Evolutionary conservation across 2,329 filamentous ascomycete species (phyloP).

Genomic region (Metarhizium humberi): DNA sequence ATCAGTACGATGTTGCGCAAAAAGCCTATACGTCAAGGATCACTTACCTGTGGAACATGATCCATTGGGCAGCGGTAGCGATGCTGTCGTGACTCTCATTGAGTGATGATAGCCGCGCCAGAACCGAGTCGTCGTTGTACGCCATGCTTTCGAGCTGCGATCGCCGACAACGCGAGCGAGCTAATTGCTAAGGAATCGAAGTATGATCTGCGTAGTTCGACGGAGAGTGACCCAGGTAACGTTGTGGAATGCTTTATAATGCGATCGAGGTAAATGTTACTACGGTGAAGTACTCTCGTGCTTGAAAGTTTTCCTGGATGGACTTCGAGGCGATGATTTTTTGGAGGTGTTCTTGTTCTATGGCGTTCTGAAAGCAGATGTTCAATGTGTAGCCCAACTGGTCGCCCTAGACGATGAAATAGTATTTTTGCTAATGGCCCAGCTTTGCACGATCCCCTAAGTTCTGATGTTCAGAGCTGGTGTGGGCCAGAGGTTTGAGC

Average conservation of each 20-base stretch:
- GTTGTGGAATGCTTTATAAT: neutral
- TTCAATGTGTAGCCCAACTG: neutral
- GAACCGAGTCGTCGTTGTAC: slow-evolving; percentile 90
- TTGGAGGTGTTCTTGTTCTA: neutral
- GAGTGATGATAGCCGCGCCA: slow-evolving; percentile 86
- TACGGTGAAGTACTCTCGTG: neutral
- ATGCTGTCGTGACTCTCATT: slow-evolving; percentile 98
- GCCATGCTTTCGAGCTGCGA: slow-evolving; percentile 51
- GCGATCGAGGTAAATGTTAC: neutral
- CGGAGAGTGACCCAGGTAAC: neutral
- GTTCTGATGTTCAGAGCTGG: neutral
- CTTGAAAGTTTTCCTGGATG: neutral
- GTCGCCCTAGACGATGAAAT: neutral
- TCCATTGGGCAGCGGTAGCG: slow-evolving; percentile 94
- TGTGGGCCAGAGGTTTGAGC: neutral
- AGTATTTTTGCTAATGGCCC: neutral
- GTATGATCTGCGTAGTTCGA: neutral
- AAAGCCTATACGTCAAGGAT: neutral
- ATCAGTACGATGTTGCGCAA: neutral
- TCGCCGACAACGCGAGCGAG: neutral
- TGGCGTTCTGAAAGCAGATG: neutral
- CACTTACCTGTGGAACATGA: slow-evolving; percentile 90
- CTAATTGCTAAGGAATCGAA: neutral
- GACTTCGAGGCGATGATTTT: neutral
- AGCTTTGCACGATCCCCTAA: neutral